These are phyloP conservation scores for Dalechampia spathulata DNA, from an alignment of 441 rosid species.

Conservation along the genomic window DNA sequence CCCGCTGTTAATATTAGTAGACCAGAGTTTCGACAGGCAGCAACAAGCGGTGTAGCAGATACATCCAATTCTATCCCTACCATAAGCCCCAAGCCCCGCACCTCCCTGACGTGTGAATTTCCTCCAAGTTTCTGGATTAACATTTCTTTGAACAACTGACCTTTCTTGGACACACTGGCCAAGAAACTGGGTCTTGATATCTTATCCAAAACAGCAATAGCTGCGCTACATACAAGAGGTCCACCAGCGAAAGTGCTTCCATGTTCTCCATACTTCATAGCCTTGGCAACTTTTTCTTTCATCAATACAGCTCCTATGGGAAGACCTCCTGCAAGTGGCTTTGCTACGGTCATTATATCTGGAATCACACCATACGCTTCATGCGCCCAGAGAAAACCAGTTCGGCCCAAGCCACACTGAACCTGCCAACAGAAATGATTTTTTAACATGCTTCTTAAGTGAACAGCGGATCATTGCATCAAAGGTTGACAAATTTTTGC, in stretches of 20 bases:
- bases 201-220: conserved; percentile 53
- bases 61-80: conserved; percentile 68
- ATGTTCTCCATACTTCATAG: conserved; percentile 62
- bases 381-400: conserved; percentile 77
- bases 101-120: conserved; percentile 60
- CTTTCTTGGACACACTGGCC: conserved; percentile 55
- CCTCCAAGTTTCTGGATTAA: conserved; percentile 51
- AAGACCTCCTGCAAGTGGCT: conserved; percentile 91
- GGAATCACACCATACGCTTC: conserved; percentile 54
- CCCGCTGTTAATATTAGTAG: conserved; percentile 72
- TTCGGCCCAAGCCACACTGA: conserved; percentile 81
- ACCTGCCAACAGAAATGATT: conserved; percentile 33
- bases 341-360: conserved; percentile 81
- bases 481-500: neutral
- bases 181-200: conserved; percentile 61
- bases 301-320: conserved; percentile 73
- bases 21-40: conserved; percentile 62
- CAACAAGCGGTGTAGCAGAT: conserved; percentile 50
- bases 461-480: neutral
- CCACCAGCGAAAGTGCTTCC: conserved; percentile 88
- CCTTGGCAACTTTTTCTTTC: conserved; percentile 61
- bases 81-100: conserved; percentile 71
- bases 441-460: neutral
- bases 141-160: conserved; percentile 45
- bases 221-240: conserved; percentile 65